Evolutionary conservation across 1,284 basidiomycete genomes (phyloP).

Genomic region (Leccinum pachyderme): DNA sequence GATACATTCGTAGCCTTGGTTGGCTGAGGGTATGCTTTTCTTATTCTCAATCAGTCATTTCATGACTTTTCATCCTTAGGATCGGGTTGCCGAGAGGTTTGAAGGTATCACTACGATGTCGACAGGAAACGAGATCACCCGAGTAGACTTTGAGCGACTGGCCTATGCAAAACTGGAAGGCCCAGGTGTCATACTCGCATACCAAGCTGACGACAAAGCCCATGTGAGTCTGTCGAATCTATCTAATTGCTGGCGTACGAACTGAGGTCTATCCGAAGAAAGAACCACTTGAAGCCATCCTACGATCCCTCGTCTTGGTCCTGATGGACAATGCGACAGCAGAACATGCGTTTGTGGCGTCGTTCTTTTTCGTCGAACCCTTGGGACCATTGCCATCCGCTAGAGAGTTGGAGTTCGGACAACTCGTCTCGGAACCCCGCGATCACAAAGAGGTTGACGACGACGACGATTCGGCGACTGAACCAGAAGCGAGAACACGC

Average conservation of each 20-base stretch:
- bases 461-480: slow-evolving; percentile 35
- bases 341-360: slow-evolving; percentile 83
- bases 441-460: slow-evolving; percentile 16
- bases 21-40: slow-evolving; percentile 61
- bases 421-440: slow-evolving; percentile 27
- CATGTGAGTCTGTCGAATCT: slow-evolving; percentile 52
- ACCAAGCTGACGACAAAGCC: slow-evolving; percentile 82
- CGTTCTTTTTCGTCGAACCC: slow-evolving; percentile 68
- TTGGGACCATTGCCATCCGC: slow-evolving; percentile 28
- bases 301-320: slow-evolving; percentile 83
- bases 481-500: slow-evolving; percentile 39
- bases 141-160: slow-evolving; percentile 56
- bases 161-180: slow-evolving; percentile 73
- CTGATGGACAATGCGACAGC: slow-evolving; percentile 91
- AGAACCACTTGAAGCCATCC: slow-evolving; percentile 78
- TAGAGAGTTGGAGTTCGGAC: slow-evolving; percentile 34
- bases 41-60: background rate
- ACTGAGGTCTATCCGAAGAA: slow-evolving; percentile 50
- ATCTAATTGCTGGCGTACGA: background rate
- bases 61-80: slow-evolving; percentile 37
- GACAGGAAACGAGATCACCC: slow-evolving; percentile 39
- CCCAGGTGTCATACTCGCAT: slow-evolving; percentile 75
- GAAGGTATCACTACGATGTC: slow-evolving; percentile 50
- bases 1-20: slow-evolving; percentile 83
- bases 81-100: slow-evolving; percentile 61